These are phyloP conservation scores for Hymenoscyphus scutula DNA, from an alignment of 2,329 filamentous ascomycete species.

Conservation along the genomic window DNA sequence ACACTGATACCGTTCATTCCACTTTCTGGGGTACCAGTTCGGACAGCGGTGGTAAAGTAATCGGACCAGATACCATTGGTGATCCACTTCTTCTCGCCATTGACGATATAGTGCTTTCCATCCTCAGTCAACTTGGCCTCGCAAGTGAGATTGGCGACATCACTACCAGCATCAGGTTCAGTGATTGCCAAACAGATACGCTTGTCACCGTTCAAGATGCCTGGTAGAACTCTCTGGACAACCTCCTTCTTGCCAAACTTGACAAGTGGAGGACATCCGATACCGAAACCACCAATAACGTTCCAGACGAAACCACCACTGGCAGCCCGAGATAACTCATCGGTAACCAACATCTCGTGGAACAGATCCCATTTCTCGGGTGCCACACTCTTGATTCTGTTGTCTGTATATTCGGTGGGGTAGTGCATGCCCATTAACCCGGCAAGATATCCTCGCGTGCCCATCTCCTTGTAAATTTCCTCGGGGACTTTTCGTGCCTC, in stretches of 20 bases:
- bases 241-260: slow-evolving; percentile 87
- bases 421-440: slow-evolving; percentile 84
- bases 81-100: slow-evolving; percentile 99
- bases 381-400: slow-evolving; percentile 72
- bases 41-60: slow-evolving; percentile 96
- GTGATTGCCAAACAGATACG: slow-evolving; percentile 97
- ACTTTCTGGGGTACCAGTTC: slow-evolving; percentile 66
- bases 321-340: slow-evolving; percentile 85
- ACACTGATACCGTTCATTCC: slow-evolving; percentile 94
- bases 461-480: slow-evolving; percentile 93
- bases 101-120: slow-evolving; percentile 98
- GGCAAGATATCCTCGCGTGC: slow-evolving; percentile 87
- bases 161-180: slow-evolving; percentile 90
- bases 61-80: slow-evolving; percentile 96
- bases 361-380: slow-evolving; percentile 96
- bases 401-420: slow-evolving; percentile 69
- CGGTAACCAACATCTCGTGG: slow-evolving; percentile 94
- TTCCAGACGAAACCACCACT: slow-evolving; percentile 97
- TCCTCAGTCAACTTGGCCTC: slow-evolving; percentile 94
- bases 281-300: slow-evolving; percentile 92
- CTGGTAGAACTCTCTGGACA: slow-evolving; percentile 83
- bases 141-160: slow-evolving; percentile 93
- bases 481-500: slow-evolving; percentile 88
- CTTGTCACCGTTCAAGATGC: slow-evolving; percentile 88
- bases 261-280: slow-evolving; percentile 85